Base-by-base conservation (phyloP, 805 yeast genomes). In the Yamadazyma scolyti region DNA sequence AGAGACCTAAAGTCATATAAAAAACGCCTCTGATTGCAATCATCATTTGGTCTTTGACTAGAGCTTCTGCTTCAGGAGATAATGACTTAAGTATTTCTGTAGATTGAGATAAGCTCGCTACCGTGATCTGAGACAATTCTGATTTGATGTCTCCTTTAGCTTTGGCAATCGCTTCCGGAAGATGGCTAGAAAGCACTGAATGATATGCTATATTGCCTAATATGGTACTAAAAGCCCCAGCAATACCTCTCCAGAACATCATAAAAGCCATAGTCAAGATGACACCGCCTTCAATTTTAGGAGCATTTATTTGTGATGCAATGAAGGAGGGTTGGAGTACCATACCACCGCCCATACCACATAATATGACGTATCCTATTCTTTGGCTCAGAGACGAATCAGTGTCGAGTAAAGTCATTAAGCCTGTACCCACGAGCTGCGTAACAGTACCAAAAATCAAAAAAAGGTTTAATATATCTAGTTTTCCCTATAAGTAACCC, bases 341-440 rank as follows among this genome's bases (percentile, higher is more conserved):
- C 10, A 70, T 19, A 2, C 82, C 83, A 25, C 65, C 48, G 0
- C 71, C 60, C 4, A 66, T 52, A 16, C 82, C 82, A 6, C 57
- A 46, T 5, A 71, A 42, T 16, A 74, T 66, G 33, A 71, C 62
- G 20, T 61, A 54, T 0, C 78, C 75, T 30, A 75, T 63, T 34
- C 66, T 58, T 16, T 47, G 30, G 1, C 66, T 46, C 2, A 42
- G 36, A 4, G 56, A 36, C 2, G 77, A 57, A 24, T 68, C 54
- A 8, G 53, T 57, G 1, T 51, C 48, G 17, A 75, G 57, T n/a
- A 75, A 48, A 1, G 58, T 31, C 5, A 73, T 30, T 8, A 71
- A 28, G 2, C 79, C 81, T 21, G 54, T 40, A 5, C 77, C 77
- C 6, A 73, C 40, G 4, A 68, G 49, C 3, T 61, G 61, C 9